Base-by-base conservation (phyloP, 495 filamentous ascomycete genomes). In the Penicillium daleae region DNA sequence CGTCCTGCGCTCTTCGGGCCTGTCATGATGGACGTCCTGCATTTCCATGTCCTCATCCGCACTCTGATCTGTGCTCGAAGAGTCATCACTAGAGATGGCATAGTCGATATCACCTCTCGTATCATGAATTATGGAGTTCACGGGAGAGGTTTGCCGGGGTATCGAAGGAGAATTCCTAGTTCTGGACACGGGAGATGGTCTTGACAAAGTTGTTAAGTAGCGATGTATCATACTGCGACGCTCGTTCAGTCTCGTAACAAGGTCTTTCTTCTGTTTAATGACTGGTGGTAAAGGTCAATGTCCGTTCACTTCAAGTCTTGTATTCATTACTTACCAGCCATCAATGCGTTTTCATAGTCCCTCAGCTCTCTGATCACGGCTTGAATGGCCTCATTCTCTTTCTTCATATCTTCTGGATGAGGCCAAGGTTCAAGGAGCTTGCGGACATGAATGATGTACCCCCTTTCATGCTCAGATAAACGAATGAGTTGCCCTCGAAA, bases 401-500 rank as follows among this genome's bases (percentile, higher is more conserved):
- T 31, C 8, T 13, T n/a, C 31, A 48, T 13, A 44, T 46, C 35
- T 33, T 55, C 33, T 21, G 17, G 35, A 24, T 46, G n/a, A 13
- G 50, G 49, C 27, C 26, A 40, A 8, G 40, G 40, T 15, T 49
- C 4, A 9, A 31, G 37, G 33, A 29, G 13, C 6, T 21, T 35
- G 21, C 48, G 37, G 4, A 53, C 15, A 13, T 10, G 19, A 24
- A 40, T 21, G 8, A 60, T 27, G 7, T 10, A 39, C 10, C 40
- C 5, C 13, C 50, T 29, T 24, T 60, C 50, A 9, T 46, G 4
- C 17, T 33, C 58, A 19, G 58, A 33, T n/a, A 60, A 13, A 40
- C 39, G 49, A 8, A 55, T 6, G 3, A 15, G 22, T 21, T 32
- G 37, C 5, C 49, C 49, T n/a, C 37, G 58, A 27, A 33, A 4